Conservation (phyloP, 768 basidiomycete genomes). For the Tulasnella sp. region DNA sequence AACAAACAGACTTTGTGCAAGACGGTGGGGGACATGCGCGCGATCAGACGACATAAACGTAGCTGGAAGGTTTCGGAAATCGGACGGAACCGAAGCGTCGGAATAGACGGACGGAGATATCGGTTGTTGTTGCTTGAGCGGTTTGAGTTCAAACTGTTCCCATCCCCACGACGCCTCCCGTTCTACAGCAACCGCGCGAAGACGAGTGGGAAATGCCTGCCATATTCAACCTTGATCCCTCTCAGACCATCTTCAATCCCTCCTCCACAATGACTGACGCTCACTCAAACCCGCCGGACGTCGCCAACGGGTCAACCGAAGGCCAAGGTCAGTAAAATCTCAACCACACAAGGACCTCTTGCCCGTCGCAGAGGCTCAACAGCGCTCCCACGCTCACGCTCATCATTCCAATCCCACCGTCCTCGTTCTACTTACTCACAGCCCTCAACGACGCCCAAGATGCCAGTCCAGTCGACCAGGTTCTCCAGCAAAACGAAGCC, state of each 20-base stretch:
- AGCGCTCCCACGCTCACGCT: conserved; percentile 23
- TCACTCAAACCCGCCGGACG: not conserved
- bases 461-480: not conserved
- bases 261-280: conserved; percentile 4
- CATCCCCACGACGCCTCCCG: conserved; percentile 21
- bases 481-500: not conserved
- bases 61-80: not conserved
- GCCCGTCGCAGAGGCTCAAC: not conserved
- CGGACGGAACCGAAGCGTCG: not conserved
- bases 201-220: conserved; percentile 25
- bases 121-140: not conserved
- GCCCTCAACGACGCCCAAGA: conserved; percentile 11
- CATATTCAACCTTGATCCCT: conserved; percentile 20
- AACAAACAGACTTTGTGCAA: not conserved
- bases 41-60: not conserved
- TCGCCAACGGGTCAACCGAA: not conserved
- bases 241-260: conserved; percentile 18
- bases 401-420: conserved; percentile 21
- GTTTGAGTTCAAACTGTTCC: conserved; percentile 15
- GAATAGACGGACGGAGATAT: not conserved
- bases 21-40: not conserved
- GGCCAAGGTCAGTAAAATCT: not conserved
- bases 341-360: not conserved
- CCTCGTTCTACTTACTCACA: conserved; percentile 23
- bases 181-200: conserved; percentile 25